Percentiles rank a stretch among this genome's conserved stretches.
These are phyloP conservation scores for Penicillium expansum DNA, from an alignment of 2,329 filamentous ascomycete genomes.

Conservation along the genomic window DNA sequence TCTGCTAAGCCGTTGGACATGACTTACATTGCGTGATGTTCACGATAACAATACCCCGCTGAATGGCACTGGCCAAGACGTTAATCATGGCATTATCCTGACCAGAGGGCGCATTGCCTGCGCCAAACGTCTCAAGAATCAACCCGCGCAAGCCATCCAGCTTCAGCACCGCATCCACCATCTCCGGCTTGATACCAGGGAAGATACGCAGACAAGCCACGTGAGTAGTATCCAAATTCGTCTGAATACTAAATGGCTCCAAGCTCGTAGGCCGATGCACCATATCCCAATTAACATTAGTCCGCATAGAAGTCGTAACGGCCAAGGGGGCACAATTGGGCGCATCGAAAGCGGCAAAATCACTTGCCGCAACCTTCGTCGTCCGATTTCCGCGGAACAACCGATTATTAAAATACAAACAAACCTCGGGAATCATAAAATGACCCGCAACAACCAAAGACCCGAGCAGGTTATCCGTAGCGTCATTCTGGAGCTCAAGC, in stretches of 20 bases:
- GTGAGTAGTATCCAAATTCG: constrained; percentile 77
- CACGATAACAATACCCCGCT: constrained; percentile 78
- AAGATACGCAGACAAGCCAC: constrained; percentile 88
- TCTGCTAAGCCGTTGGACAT: constrained; percentile 30
- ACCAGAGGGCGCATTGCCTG: constrained; percentile 84
- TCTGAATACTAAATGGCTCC: constrained; percentile 70
- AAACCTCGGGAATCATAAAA: constrained; percentile 89
- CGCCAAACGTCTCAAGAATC: constrained; percentile 87
- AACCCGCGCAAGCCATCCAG: constrained; percentile 75
- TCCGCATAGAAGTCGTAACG: constrained; percentile 74
- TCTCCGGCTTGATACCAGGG: constrained; percentile 88
- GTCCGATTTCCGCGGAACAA: constrained; percentile 85
- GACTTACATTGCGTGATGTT: constrained; percentile 84
- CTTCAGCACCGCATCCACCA: constrained; percentile 80
- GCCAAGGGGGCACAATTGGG: constrained; percentile 84
- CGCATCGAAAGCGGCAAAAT: constrained; percentile 82
- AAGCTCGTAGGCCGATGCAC: constrained; percentile 72
- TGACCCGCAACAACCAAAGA: constrained; percentile 88
- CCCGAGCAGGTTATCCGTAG: constrained; percentile 83
- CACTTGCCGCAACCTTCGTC: constrained; percentile 81
- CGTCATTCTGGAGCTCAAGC: constrained; percentile 85
- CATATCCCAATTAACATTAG: constrained; percentile 76
- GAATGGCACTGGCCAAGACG: constrained; percentile 72
- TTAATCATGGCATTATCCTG: constrained; percentile 74
- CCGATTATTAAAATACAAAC: constrained; percentile 89